phyloP scores from a whole-genome alignment of 164 flowering plant genomes.

The Dillenia turbinata region DNA sequence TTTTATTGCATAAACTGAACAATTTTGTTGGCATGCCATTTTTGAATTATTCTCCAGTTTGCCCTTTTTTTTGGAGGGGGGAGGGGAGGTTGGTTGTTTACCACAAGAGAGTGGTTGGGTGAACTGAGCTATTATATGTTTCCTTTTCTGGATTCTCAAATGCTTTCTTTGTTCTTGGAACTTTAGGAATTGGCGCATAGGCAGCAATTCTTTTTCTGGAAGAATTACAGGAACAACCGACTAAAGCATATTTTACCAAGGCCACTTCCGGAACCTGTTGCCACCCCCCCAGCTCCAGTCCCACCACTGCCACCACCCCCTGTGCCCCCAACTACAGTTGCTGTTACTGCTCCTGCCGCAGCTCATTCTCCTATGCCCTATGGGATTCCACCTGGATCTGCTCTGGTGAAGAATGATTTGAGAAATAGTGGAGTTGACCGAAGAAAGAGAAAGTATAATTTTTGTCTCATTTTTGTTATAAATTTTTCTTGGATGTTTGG shows the following conservation, averaged over 20 bases:
- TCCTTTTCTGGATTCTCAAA: not conserved
- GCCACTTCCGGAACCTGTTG: constrained; percentile 68
- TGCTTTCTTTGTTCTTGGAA: not conserved
- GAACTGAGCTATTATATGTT: not conserved
- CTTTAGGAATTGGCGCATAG: constrained; percentile 89
- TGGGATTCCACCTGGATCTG: constrained; percentile 52
- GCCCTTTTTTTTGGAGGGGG: too few species aligned
- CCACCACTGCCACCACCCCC: constrained; percentile 42
- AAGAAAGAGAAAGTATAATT: constrained; percentile 75
- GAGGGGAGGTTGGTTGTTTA: too few species aligned
- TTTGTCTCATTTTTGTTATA: constrained; percentile 3
- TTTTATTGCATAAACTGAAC: too few species aligned
- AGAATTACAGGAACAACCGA: constrained; percentile 86
- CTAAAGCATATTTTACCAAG: constrained; percentile 84
- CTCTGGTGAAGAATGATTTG: constrained; percentile 52
- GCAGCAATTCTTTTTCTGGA: constrained; percentile 95
- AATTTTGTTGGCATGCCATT: too few species aligned
- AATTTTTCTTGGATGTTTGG: not conserved
- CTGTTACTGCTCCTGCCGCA: constrained; percentile 30
- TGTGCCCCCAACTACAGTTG: constrained; percentile 27
- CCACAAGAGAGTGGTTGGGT: too few species aligned
- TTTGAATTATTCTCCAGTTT: too few species aligned
- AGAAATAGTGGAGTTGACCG: constrained; percentile 61
- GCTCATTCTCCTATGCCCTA: constrained; percentile 79
- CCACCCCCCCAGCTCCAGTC: constrained; percentile 36